Evolutionary conservation across 2,329 filamentous ascomycete genomes (phyloP), one percentile per base, ranked within the genome.

Genomic region (Ophiostoma australiae): DNA sequence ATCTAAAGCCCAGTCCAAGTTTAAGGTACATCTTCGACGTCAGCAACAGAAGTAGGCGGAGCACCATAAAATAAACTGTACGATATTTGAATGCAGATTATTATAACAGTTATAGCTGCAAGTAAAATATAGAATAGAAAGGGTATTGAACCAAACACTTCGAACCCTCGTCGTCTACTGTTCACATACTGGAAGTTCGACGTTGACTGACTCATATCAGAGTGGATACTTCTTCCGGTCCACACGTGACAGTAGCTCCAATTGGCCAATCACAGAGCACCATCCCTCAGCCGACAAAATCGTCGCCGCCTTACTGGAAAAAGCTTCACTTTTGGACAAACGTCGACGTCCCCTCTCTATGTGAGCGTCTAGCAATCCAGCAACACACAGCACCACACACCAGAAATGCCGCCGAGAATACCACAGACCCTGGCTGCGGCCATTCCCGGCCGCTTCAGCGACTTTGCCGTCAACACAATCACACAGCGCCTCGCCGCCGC

Each of bases 381-480:
- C 13, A 63, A 4, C 17, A 27, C 58, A 63, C 23, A 41, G 10
- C 65, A 27, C 35, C 37, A 44, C n/a, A 63, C 44, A 61, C 61
- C 7, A 67, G 67, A 61, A 33, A 76, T 76, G 75, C 69, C 75
- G 31, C 72, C 74, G 20, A 73, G 73, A 73, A 61, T 75, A 69
- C 66, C 71, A 58, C 31, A 39, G 41, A 15, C 48, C 1, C 66
- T 72, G 23, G 48, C 58, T n/a, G 37, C 68, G 55, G 69, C 68
- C 39, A 23, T 48, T 20, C 39, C 63, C 1, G 37, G 35, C 48
- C 70, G 70, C 33, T 58, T 70, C 70, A 58, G 65, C 27, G 39
- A 17, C 23, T 1, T 61, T 37, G 63, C 70, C 13, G 31, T 72
- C 44, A 52, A 48, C 11, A 44, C 72, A 2, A 3, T 72, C n/a